These are phyloP conservation scores for Draba incana DNA, from an alignment of 345 rosid genomes.

Conservation along the genomic window DNA sequence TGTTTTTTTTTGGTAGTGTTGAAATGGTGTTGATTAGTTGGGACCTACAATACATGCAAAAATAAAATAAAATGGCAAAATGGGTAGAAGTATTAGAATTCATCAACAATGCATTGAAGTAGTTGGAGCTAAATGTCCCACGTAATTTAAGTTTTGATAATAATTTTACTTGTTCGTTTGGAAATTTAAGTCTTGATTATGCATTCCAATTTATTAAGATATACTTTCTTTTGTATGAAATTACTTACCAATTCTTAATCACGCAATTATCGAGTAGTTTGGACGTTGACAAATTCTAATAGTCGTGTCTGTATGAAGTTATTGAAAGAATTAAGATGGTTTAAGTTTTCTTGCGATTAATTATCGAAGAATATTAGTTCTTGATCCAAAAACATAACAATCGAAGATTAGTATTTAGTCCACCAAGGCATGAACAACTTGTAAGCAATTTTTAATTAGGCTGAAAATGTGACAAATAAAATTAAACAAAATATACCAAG, in stretches of 20 bases:
- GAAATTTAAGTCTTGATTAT: neutral
- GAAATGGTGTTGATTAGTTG: conserved; percentile 29
- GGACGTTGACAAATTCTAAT: neutral
- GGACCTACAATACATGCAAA: conserved; percentile 20
- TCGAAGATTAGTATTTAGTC: conserved; percentile 1
- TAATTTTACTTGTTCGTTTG: neutral
- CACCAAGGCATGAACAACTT: conserved; percentile 13
- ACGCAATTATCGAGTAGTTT: neutral
- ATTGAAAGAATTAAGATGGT: neutral
- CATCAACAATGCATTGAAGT: conserved; percentile 24
- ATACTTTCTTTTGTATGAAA: neutral
- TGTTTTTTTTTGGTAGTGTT: too few relatives aligned
- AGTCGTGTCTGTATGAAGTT: neutral
- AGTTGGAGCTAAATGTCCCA: conserved; percentile 20
- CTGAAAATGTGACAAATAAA: neutral
- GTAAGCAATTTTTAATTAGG: conserved; percentile 2
- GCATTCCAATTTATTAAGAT: neutral
- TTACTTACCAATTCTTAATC: neutral
- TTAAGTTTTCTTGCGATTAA: conserved; percentile 12
- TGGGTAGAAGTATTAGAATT: conserved; percentile 19
- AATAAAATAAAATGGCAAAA: neutral
- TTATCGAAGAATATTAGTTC: neutral
- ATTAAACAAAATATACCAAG: conserved; percentile 7
- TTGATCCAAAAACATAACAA: neutral
- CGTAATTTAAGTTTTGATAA: conserved; percentile 7